Base-by-base conservation (phyloP, 257 asterid species). In the Fraxinus quadrangulata region DNA sequence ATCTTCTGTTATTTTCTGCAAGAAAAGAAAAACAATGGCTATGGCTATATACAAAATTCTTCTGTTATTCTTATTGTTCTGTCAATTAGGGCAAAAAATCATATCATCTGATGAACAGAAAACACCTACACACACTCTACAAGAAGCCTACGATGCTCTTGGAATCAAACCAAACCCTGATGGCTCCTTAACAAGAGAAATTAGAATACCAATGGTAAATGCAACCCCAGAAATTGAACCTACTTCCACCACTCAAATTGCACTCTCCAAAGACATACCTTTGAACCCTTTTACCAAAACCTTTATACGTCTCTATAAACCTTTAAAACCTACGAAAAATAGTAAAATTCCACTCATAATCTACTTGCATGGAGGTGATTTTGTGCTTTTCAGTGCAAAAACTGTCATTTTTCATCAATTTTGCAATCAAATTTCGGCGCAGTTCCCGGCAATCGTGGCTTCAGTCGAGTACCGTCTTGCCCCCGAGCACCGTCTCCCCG, bases 401-500 rank as follows among this genome's bases (percentile, higher is more conserved):
- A 40, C 89, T 0, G 4, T 36, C 2, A 2, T 79, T 0, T 86
- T 83, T 49, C 92, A 89, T 76, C 49, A 76, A 47, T 83, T 87
- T 0, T 86, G 91, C 70, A 37, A 72, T 49, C 65, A 56, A 0
- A 85, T 81, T 71, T 85, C 92, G 16, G 84, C 84, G 0, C 78
- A 79, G 42, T 4, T 63, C 36, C 94, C 97, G 0, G 94, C 97
- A 12, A 33, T 91, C 12, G 66, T 91, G 76, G 90, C 86, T 59
- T 84, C 93, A 42, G 82, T 91, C 7, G 92, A 88, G 59, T 89
- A 88, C 84, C 93, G 97, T 0, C 90, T 87, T 0, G 91, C 93
- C 1, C 97, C 97, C 3, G 94, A 91, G 39, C 80, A 91, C 80
- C 97, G 93, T 51, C 94, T 91, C 75, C 94, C 97, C 0, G 94